Conservation (phyloP, 2,329 filamentous ascomycete genomes). For the Penicillium glabrum region DNA sequence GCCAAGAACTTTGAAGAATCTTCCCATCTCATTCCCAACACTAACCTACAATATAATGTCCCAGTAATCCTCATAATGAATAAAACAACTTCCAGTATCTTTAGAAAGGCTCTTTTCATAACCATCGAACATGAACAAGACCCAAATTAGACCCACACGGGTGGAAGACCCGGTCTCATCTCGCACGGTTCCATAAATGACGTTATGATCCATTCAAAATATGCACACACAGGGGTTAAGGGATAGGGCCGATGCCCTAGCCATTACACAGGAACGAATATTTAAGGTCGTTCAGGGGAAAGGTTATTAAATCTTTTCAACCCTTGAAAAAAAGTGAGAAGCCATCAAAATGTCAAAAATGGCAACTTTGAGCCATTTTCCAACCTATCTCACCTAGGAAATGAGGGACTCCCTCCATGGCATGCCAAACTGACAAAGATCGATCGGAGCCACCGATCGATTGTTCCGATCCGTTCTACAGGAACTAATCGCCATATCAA, state of each 20-base stretch:
- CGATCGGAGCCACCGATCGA: background rate
- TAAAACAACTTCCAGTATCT: background rate
- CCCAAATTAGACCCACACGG: background rate
- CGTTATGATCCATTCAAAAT: constrained; percentile 16
- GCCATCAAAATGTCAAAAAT: background rate
- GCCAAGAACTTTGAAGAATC: constrained; percentile 1
- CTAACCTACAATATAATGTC: background rate
- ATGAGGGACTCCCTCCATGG: background rate
- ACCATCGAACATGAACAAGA: background rate
- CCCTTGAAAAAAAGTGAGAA: background rate
- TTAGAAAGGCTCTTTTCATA: background rate
- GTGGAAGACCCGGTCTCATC: background rate
- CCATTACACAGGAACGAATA: constrained; percentile 3
- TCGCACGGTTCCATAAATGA: constrained; percentile 16
- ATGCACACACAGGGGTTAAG: background rate
- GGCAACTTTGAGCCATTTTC: background rate
- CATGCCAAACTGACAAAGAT: background rate
- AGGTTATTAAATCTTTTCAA: background rate
- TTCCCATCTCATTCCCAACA: background rate
- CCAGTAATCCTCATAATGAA: background rate
- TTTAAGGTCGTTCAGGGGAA: constrained; percentile 8
- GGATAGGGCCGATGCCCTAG: constrained; percentile 19
- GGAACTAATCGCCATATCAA: background rate
- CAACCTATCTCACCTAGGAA: background rate
- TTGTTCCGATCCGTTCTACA: background rate